Conservation (phyloP, 495 filamentous ascomycete species). For the Cercophora sp. region DNA sequence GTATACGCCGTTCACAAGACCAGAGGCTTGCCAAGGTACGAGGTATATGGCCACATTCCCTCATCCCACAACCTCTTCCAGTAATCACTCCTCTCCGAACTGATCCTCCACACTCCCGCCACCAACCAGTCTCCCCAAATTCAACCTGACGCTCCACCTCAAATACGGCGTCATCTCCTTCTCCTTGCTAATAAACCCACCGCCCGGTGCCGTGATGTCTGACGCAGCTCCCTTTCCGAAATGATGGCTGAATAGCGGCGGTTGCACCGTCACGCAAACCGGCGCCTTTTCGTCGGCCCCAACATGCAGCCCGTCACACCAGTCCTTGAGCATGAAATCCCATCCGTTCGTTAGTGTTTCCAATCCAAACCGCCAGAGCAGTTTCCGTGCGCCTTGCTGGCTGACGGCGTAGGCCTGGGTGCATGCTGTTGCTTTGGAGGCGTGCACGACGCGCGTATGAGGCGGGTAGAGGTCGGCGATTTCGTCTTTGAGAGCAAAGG, state of each 20-base stretch:
- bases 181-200: conserved; percentile 37
- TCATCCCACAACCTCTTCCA: too few relatives aligned
- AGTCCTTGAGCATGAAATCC: conserved; percentile 45
- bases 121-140: conserved; percentile 34
- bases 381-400: conserved; percentile 39
- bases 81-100: conserved; percentile 12
- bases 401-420: conserved; percentile 47
- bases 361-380: conserved; percentile 38
- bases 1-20: too few relatives aligned
- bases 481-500: conserved; percentile 39
- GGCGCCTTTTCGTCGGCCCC: conserved; percentile 11
- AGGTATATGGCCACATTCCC: too few relatives aligned
- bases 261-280: conserved; percentile 42
- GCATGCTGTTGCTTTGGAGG: conserved; percentile 36
- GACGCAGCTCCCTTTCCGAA: conserved; percentile 36
- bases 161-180: conserved; percentile 45
- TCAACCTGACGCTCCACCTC: conserved; percentile 39
- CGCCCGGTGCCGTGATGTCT: conserved; percentile 42
- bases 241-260: conserved; percentile 46
- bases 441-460: conserved; percentile 44
- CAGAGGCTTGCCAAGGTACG: too few relatives aligned
- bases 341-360: conserved; percentile 35
- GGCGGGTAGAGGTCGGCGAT: conserved; percentile 35
- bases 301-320: conserved; percentile 36
- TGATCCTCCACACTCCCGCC: conserved; percentile 37